Conservation (phyloP, 148 eudicot species). For the Linanthus parryae region DNA sequence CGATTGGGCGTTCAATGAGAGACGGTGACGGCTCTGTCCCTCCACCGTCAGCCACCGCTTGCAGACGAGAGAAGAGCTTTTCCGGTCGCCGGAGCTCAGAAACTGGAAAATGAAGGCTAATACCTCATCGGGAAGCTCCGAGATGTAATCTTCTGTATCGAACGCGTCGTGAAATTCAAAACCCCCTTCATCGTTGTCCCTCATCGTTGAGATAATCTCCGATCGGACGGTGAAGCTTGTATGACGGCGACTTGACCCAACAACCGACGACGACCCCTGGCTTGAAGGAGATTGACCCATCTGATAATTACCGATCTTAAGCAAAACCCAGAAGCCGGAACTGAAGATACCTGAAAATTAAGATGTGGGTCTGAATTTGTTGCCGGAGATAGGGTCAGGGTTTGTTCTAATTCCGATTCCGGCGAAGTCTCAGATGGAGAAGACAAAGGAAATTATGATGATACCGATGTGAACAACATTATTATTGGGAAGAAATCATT, state of each 20-base stretch:
- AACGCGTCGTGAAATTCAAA: conserved; percentile 9
- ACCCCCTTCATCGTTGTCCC: background rate
- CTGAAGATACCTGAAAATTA: too few species aligned
- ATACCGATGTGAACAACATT: too few species aligned
- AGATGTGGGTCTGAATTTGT: too few species aligned
- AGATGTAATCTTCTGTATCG: conserved; percentile 34
- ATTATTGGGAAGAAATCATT: too few species aligned
- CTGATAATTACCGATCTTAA: too few species aligned
- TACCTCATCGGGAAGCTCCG: conserved; percentile 40
- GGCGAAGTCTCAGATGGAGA: too few species aligned
- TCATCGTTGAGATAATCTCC: background rate
- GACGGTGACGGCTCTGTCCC: conserved; percentile 51
- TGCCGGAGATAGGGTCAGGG: too few species aligned
- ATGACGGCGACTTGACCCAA: background rate
- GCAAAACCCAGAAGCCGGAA: too few species aligned
- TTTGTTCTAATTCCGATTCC: too few species aligned
- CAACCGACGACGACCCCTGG: background rate
- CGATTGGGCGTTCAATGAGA: conserved; percentile 36
- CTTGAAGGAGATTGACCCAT: conserved; percentile 1
- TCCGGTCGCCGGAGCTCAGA: conserved; percentile 40
- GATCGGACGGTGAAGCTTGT: background rate
- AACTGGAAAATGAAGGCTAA: conserved; percentile 36
- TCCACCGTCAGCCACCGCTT: conserved; percentile 45
- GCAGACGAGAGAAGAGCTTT: conserved; percentile 37
- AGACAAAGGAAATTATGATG: too few species aligned